Base-by-base conservation (phyloP, 805 yeast genomes). In the Wickerhamiella nectarea region DNA sequence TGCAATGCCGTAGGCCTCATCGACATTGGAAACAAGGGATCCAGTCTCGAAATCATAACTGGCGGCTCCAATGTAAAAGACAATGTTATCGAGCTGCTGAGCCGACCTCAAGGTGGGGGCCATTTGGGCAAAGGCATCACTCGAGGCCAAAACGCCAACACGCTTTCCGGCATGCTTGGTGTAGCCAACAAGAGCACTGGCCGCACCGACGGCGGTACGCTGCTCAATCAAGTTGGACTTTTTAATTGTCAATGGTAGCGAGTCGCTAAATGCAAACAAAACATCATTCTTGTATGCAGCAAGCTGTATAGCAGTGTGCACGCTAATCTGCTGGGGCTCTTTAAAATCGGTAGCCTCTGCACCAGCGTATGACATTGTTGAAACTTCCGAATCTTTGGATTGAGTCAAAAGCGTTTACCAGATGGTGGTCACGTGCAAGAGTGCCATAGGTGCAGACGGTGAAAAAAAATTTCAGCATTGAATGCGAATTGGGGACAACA, bases 151-250 rank as follows among this genome's bases (percentile, higher is more conserved):
- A 48, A 78, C 67, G 55, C 71, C 48, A 60, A 70, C 47, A 6
- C 44, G 44, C 22, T 26, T 44, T 49, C 9, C 44, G 45, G 31
- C 46, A 43, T 74, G 60, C 8, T 29, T 28, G 12, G 50, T 41
- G 63, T 78, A 87, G 31, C 95, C 96, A 41, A 82, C 65, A 37
- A 89, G 70, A 21, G 82, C 73, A 49, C 76, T 71, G 37, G 89
- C 83, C 25, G 95, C 91, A 54, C 95, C 96, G 2, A 80, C 67
- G 59, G 94, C 76, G 45, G 83, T 73, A 56, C 86, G 85, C 43
- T 61, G 53, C 41, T 55, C 65, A 56, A 75, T 67, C 52, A 79
- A 61, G 43, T 67, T 67, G 21, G 93, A 19, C 76, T 77, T 37
- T 61, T 56, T 11, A 74, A 65, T 56, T 59, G 58, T 80, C 84